Base-by-base conservation (phyloP, 2,329 filamentous ascomycete genomes). In the Colletotrichum nymphaeae region DNA sequence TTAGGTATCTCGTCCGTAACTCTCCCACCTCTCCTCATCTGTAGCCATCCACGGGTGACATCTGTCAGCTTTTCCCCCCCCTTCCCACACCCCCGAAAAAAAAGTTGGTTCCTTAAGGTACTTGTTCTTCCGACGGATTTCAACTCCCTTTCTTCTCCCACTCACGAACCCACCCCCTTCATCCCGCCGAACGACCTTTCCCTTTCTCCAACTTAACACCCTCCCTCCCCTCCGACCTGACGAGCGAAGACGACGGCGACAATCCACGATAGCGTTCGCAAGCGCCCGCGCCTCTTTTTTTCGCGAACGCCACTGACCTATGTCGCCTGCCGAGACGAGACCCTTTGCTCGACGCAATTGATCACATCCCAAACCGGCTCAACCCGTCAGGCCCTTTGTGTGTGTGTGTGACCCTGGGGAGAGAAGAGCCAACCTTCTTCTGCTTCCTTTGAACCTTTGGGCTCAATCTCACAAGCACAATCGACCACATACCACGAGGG, bases 271-370 rank as follows among this genome's bases (percentile, higher is more conserved):
- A 60, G 60, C 55, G 59, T 65, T 69, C 35, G n/a, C 37, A 46
- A 55, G 53, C 66, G n/a, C 42, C 37, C 42, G 60, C 42, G 42
- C 46, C 59, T 46, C 22, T 52, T n/a, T 37, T 49, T 22, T 59
- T 57, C 35, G 53, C 66, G 30, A 69, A 42, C 70, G 70, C 70
- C 53, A 24, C 70, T 69, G 66, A 28, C 66, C 59, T 69, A 69
- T 64, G 66, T 73, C 67, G 60, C 66, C 66, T 69, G 66, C 70
- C 70, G 70, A 73, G 53, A 69, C 66, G 19, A 49, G 42, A n/a
- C 42, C 42, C 19, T 56, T 26, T 22, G 22, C 37, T 56, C 35
- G 52, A 58, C 65, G 37, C 70, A 73, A 60, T 69, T 69, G 66
- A 59, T 22, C 37, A 63, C 14, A 58, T 59, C 58, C 24, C 37